Evolutionary conservation across 768 basidiomycete genomes (phyloP).

Genomic region (Suillus weaverae): DNA sequence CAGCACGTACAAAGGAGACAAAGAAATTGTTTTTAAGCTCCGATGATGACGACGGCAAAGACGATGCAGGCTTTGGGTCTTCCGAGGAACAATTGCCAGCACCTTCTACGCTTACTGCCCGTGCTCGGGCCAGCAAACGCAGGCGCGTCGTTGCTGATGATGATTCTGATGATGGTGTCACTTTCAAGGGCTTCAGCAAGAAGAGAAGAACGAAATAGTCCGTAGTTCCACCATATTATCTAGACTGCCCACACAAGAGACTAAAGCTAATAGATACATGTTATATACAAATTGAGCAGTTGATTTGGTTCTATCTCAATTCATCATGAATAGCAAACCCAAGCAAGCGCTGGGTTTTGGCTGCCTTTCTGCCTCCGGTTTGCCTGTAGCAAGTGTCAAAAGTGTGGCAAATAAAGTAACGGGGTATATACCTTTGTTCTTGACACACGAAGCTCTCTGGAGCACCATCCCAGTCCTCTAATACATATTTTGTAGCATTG

Average conservation of each 20-base stretch:
- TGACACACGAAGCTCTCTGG: slow-evolving; percentile 99
- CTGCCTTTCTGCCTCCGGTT: slow-evolving; percentile 86
- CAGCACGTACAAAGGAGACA: slow-evolving; percentile 30
- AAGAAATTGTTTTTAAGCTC: slow-evolving; percentile 55
- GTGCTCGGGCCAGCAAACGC: slow-evolving; percentile 22
- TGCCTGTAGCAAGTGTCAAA: slow-evolving; percentile 43
- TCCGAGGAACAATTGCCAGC: neutral
- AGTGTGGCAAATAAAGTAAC: slow-evolving; percentile 3
- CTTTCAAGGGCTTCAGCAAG: slow-evolving; percentile 64
- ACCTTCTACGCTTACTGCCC: slow-evolving; percentile 3
- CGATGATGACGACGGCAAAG: slow-evolving; percentile 39
- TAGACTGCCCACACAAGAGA: neutral
- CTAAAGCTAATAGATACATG: neutral
- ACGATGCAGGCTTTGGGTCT: neutral
- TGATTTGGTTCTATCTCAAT: slow-evolving; percentile 29
- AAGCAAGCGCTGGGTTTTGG: slow-evolving; percentile 83
- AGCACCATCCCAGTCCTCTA: slow-evolving; percentile 95
- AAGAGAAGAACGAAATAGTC: slow-evolving; percentile 21
- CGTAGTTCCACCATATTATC: neutral
- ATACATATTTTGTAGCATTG: slow-evolving; percentile 62
- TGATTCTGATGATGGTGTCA: slow-evolving; percentile 69
- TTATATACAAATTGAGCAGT: slow-evolving; percentile 14
- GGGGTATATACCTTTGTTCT: slow-evolving; percentile 69
- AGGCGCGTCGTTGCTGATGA: slow-evolving; percentile 52
- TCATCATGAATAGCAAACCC: slow-evolving; percentile 84